Evolutionary conservation across 2,329 filamentous ascomycete species (phyloP), one percentile per base, ranked within the genome.

Genomic region (Plenodomus tracheiphilus): DNA sequence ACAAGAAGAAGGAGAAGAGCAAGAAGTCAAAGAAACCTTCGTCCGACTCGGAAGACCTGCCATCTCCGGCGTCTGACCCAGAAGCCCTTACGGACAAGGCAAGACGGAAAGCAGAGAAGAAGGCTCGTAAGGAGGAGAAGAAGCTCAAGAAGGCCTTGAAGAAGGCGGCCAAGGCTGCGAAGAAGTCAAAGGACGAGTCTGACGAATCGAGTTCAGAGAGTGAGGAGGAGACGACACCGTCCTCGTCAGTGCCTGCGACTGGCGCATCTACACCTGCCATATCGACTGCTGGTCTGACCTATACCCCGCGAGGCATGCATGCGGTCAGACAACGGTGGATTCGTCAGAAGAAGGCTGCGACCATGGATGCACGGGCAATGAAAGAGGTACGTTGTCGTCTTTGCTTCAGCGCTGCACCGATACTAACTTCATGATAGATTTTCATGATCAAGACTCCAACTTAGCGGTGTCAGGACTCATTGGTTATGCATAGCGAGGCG

Each of bases 341-440:
- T 64, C 87, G 87, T 47, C 89, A 94, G 62, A 97, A 97, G 78
- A 86, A 85, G 63, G 84, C 87, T 76, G 91, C 92, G 2, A 82
- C 91, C 49, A 82, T 91, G 76, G 89, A 97, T 71, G 81, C 86
- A 41, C 85, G 87, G 65, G 89, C 91, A 13, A 74, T 97, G 66
- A 93, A 92, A 70, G 91, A 97, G 85, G 89, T 92, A 75, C 43
- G 62, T 59, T 32, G 15, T 11, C 11, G 1, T 7, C n/a, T 35
- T 25, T 22, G 5, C n/a, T 2, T n/a, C n/a, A n/a, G n/a, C n/a
- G n/a, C n/a, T 20, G 6, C 9, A 16, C 21, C 4, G 3, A 9
- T 35, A 37, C 58, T 68, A 51, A 66, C 45, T 25, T n/a, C 8
- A 19, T 9, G 7, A 11, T 16, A 69, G 65, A 71, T 71, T 51